phyloP scores from a whole-genome alignment of 768 basidiomycete genomes.

The Guyanaporus albipodus region DNA sequence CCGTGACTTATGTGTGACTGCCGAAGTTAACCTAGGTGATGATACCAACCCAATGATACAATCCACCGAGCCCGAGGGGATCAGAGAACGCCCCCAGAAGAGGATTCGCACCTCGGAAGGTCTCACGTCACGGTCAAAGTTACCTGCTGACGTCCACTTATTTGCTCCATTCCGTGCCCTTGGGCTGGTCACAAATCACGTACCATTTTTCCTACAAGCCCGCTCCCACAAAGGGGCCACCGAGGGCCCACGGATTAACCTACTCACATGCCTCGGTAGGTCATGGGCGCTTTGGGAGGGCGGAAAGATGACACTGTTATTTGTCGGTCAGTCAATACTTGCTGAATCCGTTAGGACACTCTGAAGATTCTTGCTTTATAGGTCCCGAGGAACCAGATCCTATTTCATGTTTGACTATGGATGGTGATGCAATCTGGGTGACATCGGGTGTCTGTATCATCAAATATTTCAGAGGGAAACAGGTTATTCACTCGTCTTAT shows the following conservation, averaged over 20 bases:
- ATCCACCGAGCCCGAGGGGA: slow-evolving; percentile 11
- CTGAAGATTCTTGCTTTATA: slow-evolving; percentile 28
- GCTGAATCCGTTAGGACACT: background rate
- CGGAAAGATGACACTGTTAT: slow-evolving; percentile 85
- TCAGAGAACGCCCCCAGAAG: slow-evolving; percentile 24
- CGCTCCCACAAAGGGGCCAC: slow-evolving; percentile 81
- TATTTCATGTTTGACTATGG: slow-evolving; percentile 75
- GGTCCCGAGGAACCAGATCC: slow-evolving; percentile 77
- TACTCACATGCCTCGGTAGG: slow-evolving; percentile 83
- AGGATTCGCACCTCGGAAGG: slow-evolving; percentile 15
- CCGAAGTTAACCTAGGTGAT: no score
- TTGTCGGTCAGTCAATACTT: slow-evolving; percentile 67
- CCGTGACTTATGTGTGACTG: no score
- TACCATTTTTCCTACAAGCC: slow-evolving; percentile 85
- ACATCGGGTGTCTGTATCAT: slow-evolving; percentile 63
- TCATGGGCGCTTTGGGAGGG: slow-evolving; percentile 98
- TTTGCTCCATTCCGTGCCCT: slow-evolving; percentile 95
- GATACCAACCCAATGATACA: slow-evolving; percentile 18
- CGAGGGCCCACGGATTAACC: slow-evolving; percentile 75
- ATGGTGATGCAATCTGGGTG: slow-evolving; percentile 84
- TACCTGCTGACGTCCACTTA: slow-evolving; percentile 36
- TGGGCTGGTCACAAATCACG: slow-evolving; percentile 88
- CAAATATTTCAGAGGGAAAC: slow-evolving; percentile 86
- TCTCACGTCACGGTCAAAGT: background rate
- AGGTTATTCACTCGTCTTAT: slow-evolving; percentile 43